Percentiles rank a stretch among this genome's conserved stretches.
These are phyloP conservation scores for Trichoderma polysporum DNA, from an alignment of 2,329 filamentous ascomycete species.

Conservation along the genomic window DNA sequence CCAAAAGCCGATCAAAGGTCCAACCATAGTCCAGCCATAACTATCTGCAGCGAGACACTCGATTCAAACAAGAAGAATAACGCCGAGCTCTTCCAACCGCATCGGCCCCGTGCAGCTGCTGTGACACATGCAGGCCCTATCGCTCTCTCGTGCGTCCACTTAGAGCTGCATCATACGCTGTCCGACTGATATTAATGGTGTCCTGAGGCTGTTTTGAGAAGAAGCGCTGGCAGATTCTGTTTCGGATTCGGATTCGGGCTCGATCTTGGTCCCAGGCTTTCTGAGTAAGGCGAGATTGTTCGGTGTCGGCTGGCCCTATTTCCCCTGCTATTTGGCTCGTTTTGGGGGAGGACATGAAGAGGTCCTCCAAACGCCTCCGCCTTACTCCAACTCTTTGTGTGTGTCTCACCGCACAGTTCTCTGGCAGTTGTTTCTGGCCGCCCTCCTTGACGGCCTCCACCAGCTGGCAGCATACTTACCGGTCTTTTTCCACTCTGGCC, in stretches of 20 bases:
- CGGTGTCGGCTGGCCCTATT: background rate
- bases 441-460: background rate
- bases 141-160: background rate
- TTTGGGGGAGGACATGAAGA: background rate
- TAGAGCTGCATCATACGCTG: background rate
- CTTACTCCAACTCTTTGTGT: background rate
- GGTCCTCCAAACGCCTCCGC: background rate
- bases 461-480: background rate
- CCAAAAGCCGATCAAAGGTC: background rate
- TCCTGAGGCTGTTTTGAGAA: background rate
- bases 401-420: background rate
- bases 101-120: conserved; percentile 13
- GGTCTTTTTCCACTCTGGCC: background rate
- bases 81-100: background rate
- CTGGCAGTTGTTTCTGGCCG: background rate
- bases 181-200: background rate
- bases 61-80: background rate
- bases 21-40: background rate
- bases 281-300: background rate
- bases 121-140: conserved; percentile 13
- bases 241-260: background rate
- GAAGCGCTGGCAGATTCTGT: background rate
- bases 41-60: background rate
- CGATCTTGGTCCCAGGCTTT: background rate
- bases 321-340: background rate